A percentile compares a stretch with the other conserved stretches of the same genome.
Evolutionary conservation across 1,284 basidiomycete genomes (phyloP).

Genomic region (Cystobasidiaceae sp.): DNA sequence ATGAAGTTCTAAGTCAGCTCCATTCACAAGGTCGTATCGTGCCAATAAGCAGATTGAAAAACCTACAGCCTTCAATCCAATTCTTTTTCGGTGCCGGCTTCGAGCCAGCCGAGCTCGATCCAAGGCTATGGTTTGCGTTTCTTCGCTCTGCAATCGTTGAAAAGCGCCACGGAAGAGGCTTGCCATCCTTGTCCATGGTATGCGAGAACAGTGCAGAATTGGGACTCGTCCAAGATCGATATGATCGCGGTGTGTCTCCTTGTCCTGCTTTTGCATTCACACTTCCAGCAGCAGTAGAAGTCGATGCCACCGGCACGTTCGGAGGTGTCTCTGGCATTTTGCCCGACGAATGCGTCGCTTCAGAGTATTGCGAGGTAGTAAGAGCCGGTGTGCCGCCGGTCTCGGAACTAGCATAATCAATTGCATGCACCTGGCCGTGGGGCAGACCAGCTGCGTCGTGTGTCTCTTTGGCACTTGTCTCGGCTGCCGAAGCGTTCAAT

Average conservation of each 20-base stretch:
- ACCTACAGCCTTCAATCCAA: conserved; percentile 13
- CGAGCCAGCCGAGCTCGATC: conserved; percentile 14
- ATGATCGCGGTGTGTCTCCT: background rate
- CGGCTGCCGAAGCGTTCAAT: background rate
- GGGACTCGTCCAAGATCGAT: background rate
- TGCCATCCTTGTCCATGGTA: background rate
- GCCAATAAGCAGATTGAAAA: background rate
- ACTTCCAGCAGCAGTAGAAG: background rate
- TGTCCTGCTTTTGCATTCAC: background rate
- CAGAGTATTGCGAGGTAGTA: conserved; percentile 2
- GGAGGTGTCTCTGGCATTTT: conserved; percentile 3
- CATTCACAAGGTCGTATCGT: too few relatives aligned
- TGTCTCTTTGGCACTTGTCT: too few relatives aligned
- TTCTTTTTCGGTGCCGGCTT: conserved; percentile 13
- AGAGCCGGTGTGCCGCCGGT: too few relatives aligned
- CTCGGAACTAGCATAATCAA: too few relatives aligned
- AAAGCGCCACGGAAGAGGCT: background rate
- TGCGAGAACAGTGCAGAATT: conserved; percentile 8
- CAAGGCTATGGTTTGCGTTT: conserved; percentile 5
- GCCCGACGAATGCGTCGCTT: background rate
- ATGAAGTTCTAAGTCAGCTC: background rate
- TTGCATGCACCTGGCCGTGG: too few relatives aligned
- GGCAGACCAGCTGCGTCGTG: too few relatives aligned
- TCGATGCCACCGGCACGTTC: background rate
- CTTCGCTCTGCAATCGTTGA: conserved; percentile 4